These are phyloP conservation scores for Komagataella pseudopastoris DNA, from an alignment of 805 yeast species.

Conservation along the genomic window DNA sequence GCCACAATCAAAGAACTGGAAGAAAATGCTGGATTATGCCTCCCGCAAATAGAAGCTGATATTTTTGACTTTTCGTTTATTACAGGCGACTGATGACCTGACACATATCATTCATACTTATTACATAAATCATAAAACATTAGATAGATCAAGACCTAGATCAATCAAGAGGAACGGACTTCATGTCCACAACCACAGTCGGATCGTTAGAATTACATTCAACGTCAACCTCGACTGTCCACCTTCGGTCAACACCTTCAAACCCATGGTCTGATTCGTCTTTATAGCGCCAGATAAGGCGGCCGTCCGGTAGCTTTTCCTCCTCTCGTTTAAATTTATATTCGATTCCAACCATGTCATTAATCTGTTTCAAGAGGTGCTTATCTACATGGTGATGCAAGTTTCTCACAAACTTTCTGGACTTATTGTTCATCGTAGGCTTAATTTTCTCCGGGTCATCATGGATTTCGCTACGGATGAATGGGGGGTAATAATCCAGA, in stretches of 20 bases:
- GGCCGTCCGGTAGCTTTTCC: constrained; percentile 30
- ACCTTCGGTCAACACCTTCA: constrained; percentile 30
- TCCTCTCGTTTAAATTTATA: constrained; percentile 24
- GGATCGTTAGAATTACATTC: constrained; percentile 56
- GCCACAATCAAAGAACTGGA: constrained; percentile 23
- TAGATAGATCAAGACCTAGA: background rate
- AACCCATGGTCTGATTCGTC: constrained; percentile 44
- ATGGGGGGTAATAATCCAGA: constrained; percentile 60
- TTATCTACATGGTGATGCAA: constrained; percentile 59
- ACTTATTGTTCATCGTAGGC: constrained; percentile 55
- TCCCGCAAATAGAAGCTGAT: constrained; percentile 12
- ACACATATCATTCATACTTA: background rate
- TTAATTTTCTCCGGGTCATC: constrained; percentile 56
- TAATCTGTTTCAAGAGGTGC: constrained; percentile 50
- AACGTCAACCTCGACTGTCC: constrained; percentile 48
- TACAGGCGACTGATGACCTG: background rate
- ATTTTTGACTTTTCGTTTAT: background rate
- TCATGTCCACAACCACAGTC: constrained; percentile 48
- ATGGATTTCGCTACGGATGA: constrained; percentile 47
- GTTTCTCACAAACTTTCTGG: constrained; percentile 54
- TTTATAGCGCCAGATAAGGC: constrained; percentile 44
- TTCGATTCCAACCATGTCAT: constrained; percentile 36
- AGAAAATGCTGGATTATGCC: constrained; percentile 20
- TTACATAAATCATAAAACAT: background rate
- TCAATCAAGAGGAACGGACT: constrained; percentile 28